Percentiles rank a stretch among this genome's conserved stretches.
phyloP scores from a whole-genome alignment of 1,284 basidiomycete genomes.

The Cutaneotrichosporon cyanovorans region DNA sequence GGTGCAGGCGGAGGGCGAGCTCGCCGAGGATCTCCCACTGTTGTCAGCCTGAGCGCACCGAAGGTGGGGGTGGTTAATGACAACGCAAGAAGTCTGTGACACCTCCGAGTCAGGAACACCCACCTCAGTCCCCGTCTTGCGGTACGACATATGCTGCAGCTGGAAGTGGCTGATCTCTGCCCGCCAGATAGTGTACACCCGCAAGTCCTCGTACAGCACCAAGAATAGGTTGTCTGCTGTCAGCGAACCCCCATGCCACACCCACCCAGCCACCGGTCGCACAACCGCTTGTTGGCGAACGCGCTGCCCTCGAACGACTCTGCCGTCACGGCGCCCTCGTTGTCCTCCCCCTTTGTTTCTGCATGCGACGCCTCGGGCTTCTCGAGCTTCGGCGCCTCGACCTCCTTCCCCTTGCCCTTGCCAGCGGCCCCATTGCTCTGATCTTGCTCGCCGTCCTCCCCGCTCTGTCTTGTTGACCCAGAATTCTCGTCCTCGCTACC shows the following conservation, averaged over 20 bases:
- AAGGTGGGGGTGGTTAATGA: no score
- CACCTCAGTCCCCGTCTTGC: conserved; percentile 81
- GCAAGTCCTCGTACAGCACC: conserved; percentile 95
- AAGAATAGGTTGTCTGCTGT: conserved; percentile 78
- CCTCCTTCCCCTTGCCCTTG: neutral
- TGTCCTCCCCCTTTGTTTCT: conserved; percentile 45
- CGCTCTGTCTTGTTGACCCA: no score
- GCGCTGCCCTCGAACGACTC: conserved; percentile 58
- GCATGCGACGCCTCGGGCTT: conserved; percentile 19
- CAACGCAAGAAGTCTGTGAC: no score
- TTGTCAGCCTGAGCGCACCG: conserved; percentile 15
- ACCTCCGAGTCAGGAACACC: conserved; percentile 16
- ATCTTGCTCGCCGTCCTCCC: conserved; percentile 28
- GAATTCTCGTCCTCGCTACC: conserved; percentile 15
- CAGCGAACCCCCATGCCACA: neutral
- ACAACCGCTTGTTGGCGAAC: conserved; percentile 92
- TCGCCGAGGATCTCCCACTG: conserved; percentile 96
- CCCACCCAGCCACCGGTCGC: conserved; percentile 82
- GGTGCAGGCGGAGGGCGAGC: conserved; percentile 80
- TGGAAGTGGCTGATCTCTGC: conserved; percentile 99
- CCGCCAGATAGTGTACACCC: conserved; percentile 99
- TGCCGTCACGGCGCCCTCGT: conserved; percentile 21
- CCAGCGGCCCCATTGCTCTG: conserved; percentile 62
- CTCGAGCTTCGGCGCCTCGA: conserved; percentile 2
- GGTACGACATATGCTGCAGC: conserved; percentile 87